Base-by-base conservation (phyloP, 2,329 filamentous ascomycete species). In the Teratosphaeria viscida region DNA sequence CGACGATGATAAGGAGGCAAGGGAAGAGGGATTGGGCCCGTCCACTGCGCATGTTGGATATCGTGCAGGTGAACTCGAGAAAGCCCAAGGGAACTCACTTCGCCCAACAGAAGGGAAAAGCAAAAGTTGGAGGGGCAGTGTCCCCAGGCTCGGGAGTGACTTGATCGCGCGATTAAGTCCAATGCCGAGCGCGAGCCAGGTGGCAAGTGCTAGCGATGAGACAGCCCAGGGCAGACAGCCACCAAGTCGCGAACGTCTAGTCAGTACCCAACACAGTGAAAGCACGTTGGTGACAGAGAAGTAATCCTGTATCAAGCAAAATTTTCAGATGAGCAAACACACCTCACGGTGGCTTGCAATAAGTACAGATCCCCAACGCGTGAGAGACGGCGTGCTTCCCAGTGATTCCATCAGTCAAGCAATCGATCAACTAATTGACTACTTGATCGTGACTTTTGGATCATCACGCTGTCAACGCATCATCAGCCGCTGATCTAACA, bases 241-340 rank as follows among this genome's bases (percentile, higher is more conserved):
- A 19, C 16, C n/a, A 10, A 49, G 43, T 23, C 5, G 43, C 8
- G 43, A 49, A 6, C n/a, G n/a, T 10, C 16, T 23, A 10, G 43
- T 49, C n/a, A 49, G 43, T 49, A 19, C 43, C 8, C n/a, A 6
- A 10, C 16, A 19, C 6, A 49, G 43, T 49, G 43, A n/a, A 23
- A 23, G 6, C 10, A 49, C 43, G 16, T 49, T n/a, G n/a, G 16
- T 49, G 43, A n/a, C 11, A 43, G 37, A 43, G 12, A 67, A 4
- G 73, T 65, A 0, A n/a, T 43, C 37, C 7, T 43, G 29, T 5
- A 32, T 5, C 29, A 7, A 32, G 29, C 29, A 32, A 29, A 5
- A 32, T 32, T 32, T 7, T 32, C 29, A 32, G 7, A 32, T 32
- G 29, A 32, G 29, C 29, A 32, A 32, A 23, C 23, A 23, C 2